Base-by-base conservation (phyloP, 129 eudicot genomes). In the Flaveria brownii region DNA sequence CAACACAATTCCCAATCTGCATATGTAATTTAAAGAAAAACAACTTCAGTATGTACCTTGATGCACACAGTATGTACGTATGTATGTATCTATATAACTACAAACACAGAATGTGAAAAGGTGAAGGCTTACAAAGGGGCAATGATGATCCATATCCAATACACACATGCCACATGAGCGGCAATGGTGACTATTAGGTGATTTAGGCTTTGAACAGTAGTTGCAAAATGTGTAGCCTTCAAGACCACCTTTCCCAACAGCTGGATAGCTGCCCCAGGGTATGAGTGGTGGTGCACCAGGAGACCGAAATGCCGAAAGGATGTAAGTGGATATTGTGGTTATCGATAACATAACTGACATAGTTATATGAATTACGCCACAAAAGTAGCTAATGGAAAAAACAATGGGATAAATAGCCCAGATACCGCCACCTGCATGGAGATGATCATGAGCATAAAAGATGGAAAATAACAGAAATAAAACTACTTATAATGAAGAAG, bases 131-230 rank as follows among this genome's bases (percentile, higher is more conserved):
- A 93, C 98, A 82, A 93, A 90, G 69, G 98, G 97, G 79, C 98
- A 93, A 78, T 93, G 98, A 85, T 93, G 98, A 90, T 93, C 98
- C 98, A 93, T 93, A 83, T 93, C 95, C 86, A 90, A 77, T 22
- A 93, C 81, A 47, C 98, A 93, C 80, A 68, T 88, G 26, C 97
- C 91, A 71, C 98, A 93, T n/a, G 98, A 88, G 22, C 97, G 86
- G 81, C 98, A 93, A 74, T 93, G 98, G 80, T 93, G 97, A 61
- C 87, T 70, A 78, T 88, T 86, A 23, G 97, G 86, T 50, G 98
- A 86, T 77, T 93, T 93, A 46, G 98, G 96, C 87, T 85, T 88
- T 46, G 89, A 80, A 66, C 96, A 90, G 66, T 83, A 87, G 77
- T 80, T 78, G 62, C 96, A 93, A 76, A 86, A 93, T 15, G 92